Base-by-base conservation (phyloP, 768 basidiomycete genomes). In the Mycena metata region DNA sequence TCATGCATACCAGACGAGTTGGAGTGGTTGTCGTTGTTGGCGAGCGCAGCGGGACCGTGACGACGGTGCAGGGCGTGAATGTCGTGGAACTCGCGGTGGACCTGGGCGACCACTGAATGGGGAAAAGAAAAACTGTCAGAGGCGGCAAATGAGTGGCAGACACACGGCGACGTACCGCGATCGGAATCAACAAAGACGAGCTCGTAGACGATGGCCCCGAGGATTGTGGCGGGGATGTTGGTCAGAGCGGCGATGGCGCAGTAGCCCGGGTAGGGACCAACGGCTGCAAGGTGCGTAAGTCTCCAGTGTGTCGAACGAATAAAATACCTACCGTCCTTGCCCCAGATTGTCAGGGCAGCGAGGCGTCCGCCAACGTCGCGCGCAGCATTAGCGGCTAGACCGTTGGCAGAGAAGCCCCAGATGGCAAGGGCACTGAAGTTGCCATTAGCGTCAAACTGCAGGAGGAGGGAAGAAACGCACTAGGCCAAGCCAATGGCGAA, bases 351-450 rank as follows among this genome's bases (percentile, higher is more conserved):
- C 77, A 93, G 74, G 0, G 83, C 86, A 70, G 86, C 84, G n/a
- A 92, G 67, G 17, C 91, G 86, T 5, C 84, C 88, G 21, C 91
- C 91, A 47, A 93, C 33, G 75, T 92, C 91, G 73, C 91, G 89
- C 33, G 90, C 90, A 4, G 89, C 78, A 76, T 93, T 93, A 39
- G 90, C 81, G 16, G 89, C 83, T 50, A 92, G 76, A 24, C 85
- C 84, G 41, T 83, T 79, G 3, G 84, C 79, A 6, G 86, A 80
- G 74, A 81, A 92, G 43, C 89, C 87, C 90, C 90, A 91, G 66
- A 91, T 84, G 43, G 83, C 82, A 45, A 83, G 78, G 51, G 80
- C 87, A 72, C 90, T 91, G 62, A n/a, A 23, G 43, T 54, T 21
- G 56, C 35, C 33, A 35, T 41, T 11, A 16, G 33, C 43, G 43